These are phyloP conservation scores for Gypsophila paniculata DNA, from an alignment of 179 eudicot genomes.

Conservation along the genomic window DNA sequence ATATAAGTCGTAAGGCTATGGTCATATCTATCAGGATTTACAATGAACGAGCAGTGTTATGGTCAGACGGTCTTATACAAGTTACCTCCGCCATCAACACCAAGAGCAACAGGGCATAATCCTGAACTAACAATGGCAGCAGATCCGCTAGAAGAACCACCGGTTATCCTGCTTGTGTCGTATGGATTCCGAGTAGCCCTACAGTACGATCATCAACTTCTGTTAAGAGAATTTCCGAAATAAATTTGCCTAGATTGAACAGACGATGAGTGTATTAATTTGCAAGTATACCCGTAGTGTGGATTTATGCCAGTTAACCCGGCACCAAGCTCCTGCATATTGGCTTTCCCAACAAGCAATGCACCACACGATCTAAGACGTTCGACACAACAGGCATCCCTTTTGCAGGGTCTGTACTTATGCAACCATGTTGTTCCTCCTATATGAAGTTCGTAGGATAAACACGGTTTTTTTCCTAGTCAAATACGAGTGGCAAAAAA, in stretches of 20 bases:
- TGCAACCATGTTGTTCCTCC: conserved; percentile 99
- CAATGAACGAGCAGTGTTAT: no score
- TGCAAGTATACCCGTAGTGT: conserved; percentile 63
- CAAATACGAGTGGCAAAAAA: no score
- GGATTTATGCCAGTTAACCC: conserved; percentile 97
- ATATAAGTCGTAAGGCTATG: no score
- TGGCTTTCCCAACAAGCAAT: conserved; percentile 86
- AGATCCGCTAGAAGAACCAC: conserved; percentile 99
- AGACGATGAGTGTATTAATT: no score
- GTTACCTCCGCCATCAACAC: conserved; percentile 99
- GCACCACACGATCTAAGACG: conserved; percentile 83
- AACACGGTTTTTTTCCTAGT: neutral
- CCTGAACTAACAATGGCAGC: conserved; percentile 95
- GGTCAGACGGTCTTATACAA: no score
- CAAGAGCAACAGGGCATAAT: conserved; percentile 90
- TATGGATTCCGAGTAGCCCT: conserved; percentile 87
- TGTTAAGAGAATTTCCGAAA: no score
- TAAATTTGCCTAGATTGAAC: no score
- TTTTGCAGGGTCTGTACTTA: conserved; percentile 55
- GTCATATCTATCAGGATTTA: no score
- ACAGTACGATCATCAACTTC: neutral
- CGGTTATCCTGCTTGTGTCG: conserved; percentile 52
- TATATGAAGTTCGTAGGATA: conserved; percentile 22
- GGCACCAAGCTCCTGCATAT: conserved; percentile 98
- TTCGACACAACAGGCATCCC: conserved; percentile 76